Base-by-base conservation (phyloP, 306 rosid species). In the Vicia sativa region DNA sequence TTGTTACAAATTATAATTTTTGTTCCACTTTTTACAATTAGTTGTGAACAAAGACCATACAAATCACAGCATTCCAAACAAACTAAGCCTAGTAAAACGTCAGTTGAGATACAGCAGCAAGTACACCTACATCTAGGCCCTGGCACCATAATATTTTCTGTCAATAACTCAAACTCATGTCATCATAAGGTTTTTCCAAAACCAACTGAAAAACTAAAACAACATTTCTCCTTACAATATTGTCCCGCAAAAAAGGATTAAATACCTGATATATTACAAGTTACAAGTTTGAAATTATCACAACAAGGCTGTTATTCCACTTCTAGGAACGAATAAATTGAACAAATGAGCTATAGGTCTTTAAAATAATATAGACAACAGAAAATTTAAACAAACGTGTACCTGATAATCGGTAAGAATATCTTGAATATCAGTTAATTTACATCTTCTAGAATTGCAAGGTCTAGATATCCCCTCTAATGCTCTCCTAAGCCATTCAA, bases 401-500 rank as follows among this genome's bases (percentile, higher is more conserved):
- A 87, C 98, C 96, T 76, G 81, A 74, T 74, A 85, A 58, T 71
- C 75, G 13, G 84, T 58, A 65, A 81, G 82, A 77, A 86, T 77
- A 78, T 83, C 83, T 85, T 84, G 90, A 65, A 88, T 87, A 50
- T 87, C 91, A 77, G 82, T 86, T 78, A 83, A 72, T 59, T 77
- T 85, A 82, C 81, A 78, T 73, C 85, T 80, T 75, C 81, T 72
- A 67, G 76, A 85, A 73, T 48, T 75, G 39, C 21, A 19, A 52
- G 82, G 74, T 62, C 65, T 70, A 79, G 85, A 73, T 64, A 86
- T 75, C 67, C 77, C 87, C 80, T 86, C 82, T 62, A 83, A 60
- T 11, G 93, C 96, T 78, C 69, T 80, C 81, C 74, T 76, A 76
- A 92, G 91, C 96, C 98, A 92, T 77, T 80, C 78, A 55, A 86